Percentiles rank a stretch among this genome's conserved stretches.
Evolutionary conservation across 2,329 filamentous ascomycete species (phyloP).

Genomic region (Chalaropsis thielavioides): DNA sequence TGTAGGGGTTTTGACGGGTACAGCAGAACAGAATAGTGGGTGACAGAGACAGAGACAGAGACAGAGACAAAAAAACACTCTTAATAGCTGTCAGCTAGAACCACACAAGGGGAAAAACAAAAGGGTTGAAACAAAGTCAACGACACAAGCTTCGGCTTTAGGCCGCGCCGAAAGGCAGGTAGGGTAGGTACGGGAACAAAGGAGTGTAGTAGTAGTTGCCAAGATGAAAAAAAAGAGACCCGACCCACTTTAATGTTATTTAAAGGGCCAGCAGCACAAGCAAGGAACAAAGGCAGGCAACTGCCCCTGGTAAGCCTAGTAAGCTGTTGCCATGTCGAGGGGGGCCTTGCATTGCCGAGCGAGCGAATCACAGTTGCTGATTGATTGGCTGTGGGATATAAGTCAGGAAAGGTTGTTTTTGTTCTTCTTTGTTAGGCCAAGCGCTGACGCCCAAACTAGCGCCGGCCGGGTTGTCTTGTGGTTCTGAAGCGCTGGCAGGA

Average conservation of each 20-base stretch:
- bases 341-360: not conserved
- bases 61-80: not conserved
- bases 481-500: not conserved
- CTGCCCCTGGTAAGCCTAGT: not conserved
- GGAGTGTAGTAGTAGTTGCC: not conserved
- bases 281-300: not conserved
- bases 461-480: not conserved
- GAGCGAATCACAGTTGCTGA: not conserved
- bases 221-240: not conserved
- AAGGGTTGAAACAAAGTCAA: too few relatives aligned
- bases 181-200: not conserved
- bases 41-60: not conserved
- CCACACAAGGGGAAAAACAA: too few relatives aligned
- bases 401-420: not conserved
- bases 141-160: too few relatives aligned
- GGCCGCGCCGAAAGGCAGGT: too few relatives aligned
- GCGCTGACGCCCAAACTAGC: not conserved
- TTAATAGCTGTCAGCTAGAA: too few relatives aligned
- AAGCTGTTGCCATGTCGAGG: not conserved
- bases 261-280: not conserved
- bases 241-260: not conserved
- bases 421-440: not conserved
- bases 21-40: not conserved
- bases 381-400: not conserved
- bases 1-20: not conserved